Evolutionary conservation across 352 stramenopile genomes (phyloP).

Genomic region (Halophytophthora polymorphica): DNA sequence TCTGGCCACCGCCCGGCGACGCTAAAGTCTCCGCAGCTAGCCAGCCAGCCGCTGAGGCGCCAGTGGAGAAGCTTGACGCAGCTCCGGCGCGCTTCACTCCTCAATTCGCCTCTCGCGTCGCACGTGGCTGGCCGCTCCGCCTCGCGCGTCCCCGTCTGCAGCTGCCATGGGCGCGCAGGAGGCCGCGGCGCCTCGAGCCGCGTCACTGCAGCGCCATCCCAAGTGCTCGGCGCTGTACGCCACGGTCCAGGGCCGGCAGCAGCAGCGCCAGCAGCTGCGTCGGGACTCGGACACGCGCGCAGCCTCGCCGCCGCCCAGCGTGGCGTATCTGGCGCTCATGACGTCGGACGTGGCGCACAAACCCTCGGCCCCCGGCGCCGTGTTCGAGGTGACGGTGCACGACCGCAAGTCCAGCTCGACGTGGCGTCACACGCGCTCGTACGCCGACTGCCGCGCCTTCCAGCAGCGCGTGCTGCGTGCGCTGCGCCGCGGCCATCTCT

Average conservation of each 20-base stretch:
- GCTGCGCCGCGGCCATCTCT: slow-evolving; percentile 37
- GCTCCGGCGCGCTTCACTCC: slow-evolving; percentile 7
- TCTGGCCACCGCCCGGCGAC: no score
- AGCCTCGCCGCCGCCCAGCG: slow-evolving; percentile 9
- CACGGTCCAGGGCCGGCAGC: neutral
- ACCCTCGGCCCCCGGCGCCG: slow-evolving; percentile 11
- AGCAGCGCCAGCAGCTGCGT: neutral
- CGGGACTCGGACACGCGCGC: slow-evolving; percentile 5
- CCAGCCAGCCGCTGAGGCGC: no score
- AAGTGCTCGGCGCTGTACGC: slow-evolving; percentile 35
- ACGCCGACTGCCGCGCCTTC: slow-evolving; percentile 36
- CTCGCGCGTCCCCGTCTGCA: no score
- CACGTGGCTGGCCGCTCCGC: no score
- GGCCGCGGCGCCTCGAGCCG: neutral
- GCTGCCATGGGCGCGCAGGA: no score
- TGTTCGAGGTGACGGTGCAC: slow-evolving; percentile 35
- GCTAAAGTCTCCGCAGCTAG: no score
- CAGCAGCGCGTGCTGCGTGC: slow-evolving; percentile 26
- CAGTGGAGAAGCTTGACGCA: no score
- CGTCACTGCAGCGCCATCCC: slow-evolving; percentile 26
- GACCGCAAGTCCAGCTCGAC: slow-evolving; percentile 34
- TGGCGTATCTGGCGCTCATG: slow-evolving; percentile 31
- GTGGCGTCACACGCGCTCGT: slow-evolving; percentile 33
- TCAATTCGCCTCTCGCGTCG: slow-evolving; percentile 10
- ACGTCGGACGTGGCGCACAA: slow-evolving; percentile 32